phyloP scores from a whole-genome alignment of 1,284 basidiomycete species.

The Cystobasidiaceae sp. region DNA sequence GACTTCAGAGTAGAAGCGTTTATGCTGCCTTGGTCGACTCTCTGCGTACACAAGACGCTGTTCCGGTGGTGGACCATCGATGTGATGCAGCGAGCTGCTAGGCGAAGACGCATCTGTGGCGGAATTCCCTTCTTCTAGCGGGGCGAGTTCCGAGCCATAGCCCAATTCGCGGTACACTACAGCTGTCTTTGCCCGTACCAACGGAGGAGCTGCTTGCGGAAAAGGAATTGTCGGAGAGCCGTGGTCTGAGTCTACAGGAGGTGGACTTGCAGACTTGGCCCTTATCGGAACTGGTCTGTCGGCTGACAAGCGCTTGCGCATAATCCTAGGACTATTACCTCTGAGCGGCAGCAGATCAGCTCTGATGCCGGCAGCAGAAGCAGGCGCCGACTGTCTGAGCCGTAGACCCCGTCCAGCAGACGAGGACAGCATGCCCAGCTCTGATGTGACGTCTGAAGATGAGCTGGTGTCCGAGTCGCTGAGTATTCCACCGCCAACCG shows the following conservation, averaged over 20 bases:
- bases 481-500: not conserved
- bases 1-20: conserved; percentile 38
- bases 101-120: not conserved
- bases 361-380: not conserved
- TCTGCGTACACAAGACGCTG: too few relatives aligned
- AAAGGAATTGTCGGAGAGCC: not conserved
- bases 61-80: too few relatives aligned
- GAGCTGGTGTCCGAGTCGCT: conserved; percentile 1
- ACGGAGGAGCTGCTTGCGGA: not conserved
- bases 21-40: conserved; percentile 29
- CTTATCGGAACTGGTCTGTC: not conserved
- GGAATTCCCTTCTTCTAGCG: not conserved
- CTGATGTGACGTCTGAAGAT: not conserved
- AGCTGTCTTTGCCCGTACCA: not conserved
- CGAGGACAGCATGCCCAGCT: not conserved
- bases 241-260: not conserved
- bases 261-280: conserved; percentile 1
- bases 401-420: conserved; percentile 1
- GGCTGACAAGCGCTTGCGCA: not conserved
- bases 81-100: too few relatives aligned
- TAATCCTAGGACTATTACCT: conserved; percentile 1
- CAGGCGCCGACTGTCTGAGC: not conserved
- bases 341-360: not conserved
- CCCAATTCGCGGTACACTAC: not conserved
- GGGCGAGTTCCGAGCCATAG: not conserved